A percentile compares a stretch with the other conserved stretches of the same genome.
Conservation (phyloP, 306 rosid genomes). For the Inga oerstediana region DNA sequence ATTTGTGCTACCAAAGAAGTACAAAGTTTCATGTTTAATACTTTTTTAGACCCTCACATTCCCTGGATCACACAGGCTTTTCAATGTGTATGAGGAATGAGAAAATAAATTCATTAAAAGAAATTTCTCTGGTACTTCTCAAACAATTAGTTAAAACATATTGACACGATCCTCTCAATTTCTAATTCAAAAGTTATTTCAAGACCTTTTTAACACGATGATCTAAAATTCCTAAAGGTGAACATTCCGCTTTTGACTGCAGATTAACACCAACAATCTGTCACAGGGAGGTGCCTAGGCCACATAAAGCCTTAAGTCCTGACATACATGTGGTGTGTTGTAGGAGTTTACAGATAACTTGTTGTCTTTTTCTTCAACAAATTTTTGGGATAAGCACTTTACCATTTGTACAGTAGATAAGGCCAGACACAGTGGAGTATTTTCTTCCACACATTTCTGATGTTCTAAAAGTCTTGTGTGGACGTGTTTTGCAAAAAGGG, state of each 20-base stretch:
- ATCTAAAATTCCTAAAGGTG: neutral
- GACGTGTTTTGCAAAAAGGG: neutral
- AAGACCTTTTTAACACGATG: neutral
- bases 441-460: neutral
- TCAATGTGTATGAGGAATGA: neutral
- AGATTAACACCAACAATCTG: neutral
- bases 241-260: neutral
- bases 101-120: neutral
- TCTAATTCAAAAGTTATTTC: neutral
- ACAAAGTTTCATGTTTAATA: neutral
- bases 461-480: neutral
- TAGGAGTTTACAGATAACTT: neutral
- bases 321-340: neutral
- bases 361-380: neutral
- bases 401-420: neutral
- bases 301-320: neutral
- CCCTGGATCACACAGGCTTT: neutral
- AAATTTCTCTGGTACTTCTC: neutral
- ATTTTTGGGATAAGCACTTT: neutral
- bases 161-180: neutral
- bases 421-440: neutral
- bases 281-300: neutral
- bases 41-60: neutral
- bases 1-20: neutral
- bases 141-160: neutral